phyloP scores from a whole-genome alignment of 1,139 yeast genomes.

The Diutina sp. region DNA sequence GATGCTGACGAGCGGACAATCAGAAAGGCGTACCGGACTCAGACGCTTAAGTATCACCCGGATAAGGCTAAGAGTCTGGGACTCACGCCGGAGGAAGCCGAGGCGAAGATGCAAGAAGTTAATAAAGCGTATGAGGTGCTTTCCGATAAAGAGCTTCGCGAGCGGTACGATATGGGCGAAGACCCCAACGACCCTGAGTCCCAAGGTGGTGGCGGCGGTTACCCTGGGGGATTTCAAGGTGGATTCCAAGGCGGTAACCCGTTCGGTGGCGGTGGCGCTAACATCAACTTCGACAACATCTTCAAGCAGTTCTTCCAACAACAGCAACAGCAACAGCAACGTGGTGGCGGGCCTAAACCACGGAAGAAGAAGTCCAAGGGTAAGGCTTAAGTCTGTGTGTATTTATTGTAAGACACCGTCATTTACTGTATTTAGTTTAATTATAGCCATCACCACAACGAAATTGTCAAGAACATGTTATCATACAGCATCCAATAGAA shows the following conservation, averaged over 20 bases:
- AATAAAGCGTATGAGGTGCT: slow-evolving; percentile 88
- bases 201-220: background rate
- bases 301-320: slow-evolving; percentile 1
- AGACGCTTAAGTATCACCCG: slow-evolving; percentile 79
- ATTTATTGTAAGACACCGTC: background rate
- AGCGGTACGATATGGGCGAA: slow-evolving; percentile 39
- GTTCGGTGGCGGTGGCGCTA: background rate
- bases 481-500: background rate
- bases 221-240: background rate
- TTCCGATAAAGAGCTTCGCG: slow-evolving; percentile 50
- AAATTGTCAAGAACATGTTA: background rate
- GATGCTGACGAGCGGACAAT: slow-evolving; percentile 71
- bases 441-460: background rate
- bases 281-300: background rate
- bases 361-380: background rate
- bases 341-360: background rate
- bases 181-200: slow-evolving; percentile 1
- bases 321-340: background rate
- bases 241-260: background rate
- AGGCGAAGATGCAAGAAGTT: slow-evolving; percentile 78
- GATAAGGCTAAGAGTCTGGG: slow-evolving; percentile 63
- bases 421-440: no score
- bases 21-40: slow-evolving; percentile 68
- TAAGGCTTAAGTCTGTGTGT: background rate
- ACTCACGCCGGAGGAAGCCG: slow-evolving; percentile 56